These are phyloP conservation scores for Erythrobasidium yunnanense DNA, from an alignment of 768 basidiomycete genomes.

Conservation along the genomic window DNA sequence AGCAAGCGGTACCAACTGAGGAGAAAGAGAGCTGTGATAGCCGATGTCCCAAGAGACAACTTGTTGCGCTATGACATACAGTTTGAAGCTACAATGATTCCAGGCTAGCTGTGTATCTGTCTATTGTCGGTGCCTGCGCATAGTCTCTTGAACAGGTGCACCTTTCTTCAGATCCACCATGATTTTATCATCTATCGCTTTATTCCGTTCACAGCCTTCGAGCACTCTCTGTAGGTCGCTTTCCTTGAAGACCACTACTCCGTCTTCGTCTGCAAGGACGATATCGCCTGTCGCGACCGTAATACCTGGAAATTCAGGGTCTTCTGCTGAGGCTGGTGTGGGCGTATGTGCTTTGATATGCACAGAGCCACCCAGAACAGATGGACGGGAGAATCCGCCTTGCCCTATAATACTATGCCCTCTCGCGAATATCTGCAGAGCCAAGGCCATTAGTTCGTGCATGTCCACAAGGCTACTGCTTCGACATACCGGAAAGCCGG, in stretches of 20 bases:
- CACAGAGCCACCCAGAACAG: slow-evolving; percentile 60
- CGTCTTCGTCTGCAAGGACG: slow-evolving; percentile 77
- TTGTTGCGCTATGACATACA: not conserved
- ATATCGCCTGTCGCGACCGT: slow-evolving; percentile 63
- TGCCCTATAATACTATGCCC: slow-evolving; percentile 77
- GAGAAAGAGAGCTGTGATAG: no score
- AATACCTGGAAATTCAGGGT: slow-evolving; percentile 45
- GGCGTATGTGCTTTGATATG: slow-evolving; percentile 43
- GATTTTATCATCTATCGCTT: slow-evolving; percentile 59
- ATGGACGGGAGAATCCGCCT: slow-evolving; percentile 68
- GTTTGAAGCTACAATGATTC: not conserved
- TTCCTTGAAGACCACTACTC: slow-evolving; percentile 69
- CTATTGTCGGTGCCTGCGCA: slow-evolving; percentile 65
- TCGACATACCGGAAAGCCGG: slow-evolving; percentile 53
- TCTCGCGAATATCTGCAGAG: slow-evolving; percentile 54
- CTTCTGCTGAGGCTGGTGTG: slow-evolving; percentile 35
- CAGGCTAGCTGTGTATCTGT: slow-evolving; percentile 35
- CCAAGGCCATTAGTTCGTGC: no score
- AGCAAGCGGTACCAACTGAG: no score
- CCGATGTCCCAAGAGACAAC: no score
- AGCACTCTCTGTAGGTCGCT: slow-evolving; percentile 51
- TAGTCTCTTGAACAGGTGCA: slow-evolving; percentile 62
- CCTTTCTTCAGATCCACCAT: slow-evolving; percentile 66
- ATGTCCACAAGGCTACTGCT: no score
- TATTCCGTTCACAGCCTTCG: slow-evolving; percentile 51